A percentile compares a stretch with the other conserved stretches of the same genome.
Conservation (phyloP, 2,329 filamentous ascomycete genomes). For the Cladosporium sp. region DNA sequence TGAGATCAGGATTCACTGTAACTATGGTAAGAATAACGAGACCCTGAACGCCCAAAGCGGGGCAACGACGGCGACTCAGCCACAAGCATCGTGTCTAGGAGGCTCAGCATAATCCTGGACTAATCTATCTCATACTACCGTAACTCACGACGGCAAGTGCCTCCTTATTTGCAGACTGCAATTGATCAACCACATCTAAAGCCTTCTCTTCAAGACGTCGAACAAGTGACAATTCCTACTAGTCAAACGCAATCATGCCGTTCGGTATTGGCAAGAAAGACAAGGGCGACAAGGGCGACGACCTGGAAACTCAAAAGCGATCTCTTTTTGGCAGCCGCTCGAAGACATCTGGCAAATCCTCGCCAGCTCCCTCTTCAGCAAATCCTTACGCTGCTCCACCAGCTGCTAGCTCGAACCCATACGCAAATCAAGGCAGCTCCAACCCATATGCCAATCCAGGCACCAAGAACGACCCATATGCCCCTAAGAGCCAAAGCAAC, state of each 20-base stretch:
- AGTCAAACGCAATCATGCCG: conserved; percentile 21
- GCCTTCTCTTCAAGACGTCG: neutral
- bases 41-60: too few species aligned
- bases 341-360: conserved; percentile 47
- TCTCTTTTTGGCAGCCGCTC: conserved; percentile 57
- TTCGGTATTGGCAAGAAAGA: conserved; percentile 48
- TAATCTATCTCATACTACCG: neutral
- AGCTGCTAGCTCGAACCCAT: conserved; percentile 19
- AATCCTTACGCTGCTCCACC: conserved; percentile 53
- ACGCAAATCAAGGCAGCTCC: conserved; percentile 22
- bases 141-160: neutral
- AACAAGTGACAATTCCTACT: neutral
- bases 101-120: conserved; percentile 10
- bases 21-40: too few species aligned
- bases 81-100: neutral
- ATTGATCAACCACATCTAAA: neutral
- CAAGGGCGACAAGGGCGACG: conserved; percentile 46
- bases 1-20: too few species aligned
- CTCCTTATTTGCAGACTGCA: neutral
- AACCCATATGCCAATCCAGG: conserved; percentile 51
- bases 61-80: neutral
- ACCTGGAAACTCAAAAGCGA: conserved; percentile 49
- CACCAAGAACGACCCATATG: conserved; percentile 26
- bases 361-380: conserved; percentile 35
- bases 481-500: conserved; percentile 21